phyloP scores from a whole-genome alignment of 2,329 filamentous ascomycete genomes.

The Aspergillus puulaauensis region DNA sequence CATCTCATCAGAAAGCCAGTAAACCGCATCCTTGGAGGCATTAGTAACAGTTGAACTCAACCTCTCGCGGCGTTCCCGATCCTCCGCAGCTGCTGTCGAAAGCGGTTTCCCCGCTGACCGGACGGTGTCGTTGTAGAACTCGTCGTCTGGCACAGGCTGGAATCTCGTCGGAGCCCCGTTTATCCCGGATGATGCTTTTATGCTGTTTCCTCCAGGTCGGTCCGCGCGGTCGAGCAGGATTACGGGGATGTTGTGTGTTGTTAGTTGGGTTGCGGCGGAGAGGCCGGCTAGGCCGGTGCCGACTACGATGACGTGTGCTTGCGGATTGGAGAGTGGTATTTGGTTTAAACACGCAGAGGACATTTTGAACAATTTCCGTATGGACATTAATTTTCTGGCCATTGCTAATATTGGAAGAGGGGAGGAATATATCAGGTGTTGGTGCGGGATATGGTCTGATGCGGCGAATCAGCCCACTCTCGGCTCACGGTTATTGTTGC shows the following conservation, averaged over 20 bases:
- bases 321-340: not conserved
- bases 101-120: conserved; percentile 53
- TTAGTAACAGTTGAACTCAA: conserved; percentile 53
- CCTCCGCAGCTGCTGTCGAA: conserved; percentile 29
- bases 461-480: not conserved
- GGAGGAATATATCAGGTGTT: not conserved
- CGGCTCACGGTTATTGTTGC: not conserved
- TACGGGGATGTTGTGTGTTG: conserved; percentile 54
- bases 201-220: conserved; percentile 64
- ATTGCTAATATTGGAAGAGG: not conserved
- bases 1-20: conserved; percentile 58
- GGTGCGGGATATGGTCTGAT: not conserved
- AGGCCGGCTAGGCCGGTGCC: conserved; percentile 66
- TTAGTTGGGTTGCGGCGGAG: conserved; percentile 57
- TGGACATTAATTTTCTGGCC: not conserved
- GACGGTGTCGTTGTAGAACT: conserved; percentile 58
- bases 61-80: conserved; percentile 33
- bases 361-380: not conserved
- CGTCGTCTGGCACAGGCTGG: conserved; percentile 45
- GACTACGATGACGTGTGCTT: conserved; percentile 54
- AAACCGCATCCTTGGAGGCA: conserved; percentile 50
- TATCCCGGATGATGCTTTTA: conserved; percentile 67
- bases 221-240: conserved; percentile 59
- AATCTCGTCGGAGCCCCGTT: conserved; percentile 62
- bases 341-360: not conserved